Evolutionary conservation across 2,329 filamentous ascomycete species (phyloP).

Genomic region (Nemania diffusa): DNA sequence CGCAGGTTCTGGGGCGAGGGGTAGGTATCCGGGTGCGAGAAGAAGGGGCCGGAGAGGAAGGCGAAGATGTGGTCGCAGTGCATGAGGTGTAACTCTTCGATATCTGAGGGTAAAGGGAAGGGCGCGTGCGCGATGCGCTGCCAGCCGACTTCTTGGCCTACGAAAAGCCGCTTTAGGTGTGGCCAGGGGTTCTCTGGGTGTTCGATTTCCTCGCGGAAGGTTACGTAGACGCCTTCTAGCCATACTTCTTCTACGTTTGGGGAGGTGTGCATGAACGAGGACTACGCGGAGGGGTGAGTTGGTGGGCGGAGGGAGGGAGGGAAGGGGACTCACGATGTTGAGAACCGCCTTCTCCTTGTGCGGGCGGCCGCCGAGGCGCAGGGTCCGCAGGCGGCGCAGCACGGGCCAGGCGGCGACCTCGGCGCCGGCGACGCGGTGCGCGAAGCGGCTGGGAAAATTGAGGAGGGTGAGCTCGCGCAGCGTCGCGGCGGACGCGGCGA

Average conservation of each 20-base stretch:
- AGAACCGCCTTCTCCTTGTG: background rate
- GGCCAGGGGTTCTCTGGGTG: constrained; percentile 32
- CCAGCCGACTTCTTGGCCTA: constrained; percentile 15
- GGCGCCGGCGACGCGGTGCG: background rate
- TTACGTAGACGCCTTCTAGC: constrained; percentile 33
- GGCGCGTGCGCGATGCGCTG: background rate
- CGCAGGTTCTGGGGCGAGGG: constrained; percentile 33
- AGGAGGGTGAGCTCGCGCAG: constrained; percentile 43
- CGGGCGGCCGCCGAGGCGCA: constrained; percentile 28
- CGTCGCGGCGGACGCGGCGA: constrained; percentile 34
- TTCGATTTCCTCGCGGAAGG: constrained; percentile 15
- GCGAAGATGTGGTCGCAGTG: background rate
- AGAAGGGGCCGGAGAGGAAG: constrained; percentile 4
- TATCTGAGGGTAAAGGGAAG: constrained; percentile 6
- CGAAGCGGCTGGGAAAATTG: constrained; percentile 12
- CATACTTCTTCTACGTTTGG: constrained; percentile 45
- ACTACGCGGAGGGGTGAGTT: constrained; percentile 33
- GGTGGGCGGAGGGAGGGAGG: background rate
- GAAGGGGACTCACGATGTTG: constrained; percentile 38
- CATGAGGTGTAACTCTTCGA: constrained; percentile 34
- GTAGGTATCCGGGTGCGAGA: background rate
- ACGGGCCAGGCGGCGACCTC: constrained; percentile 28
- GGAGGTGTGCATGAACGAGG: constrained; percentile 26
- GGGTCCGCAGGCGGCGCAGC: constrained; percentile 36
- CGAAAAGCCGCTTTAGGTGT: constrained; percentile 24